Percentiles rank a stretch among this genome's conserved stretches.
Conservation (phyloP, 1,139 yeast species). For the Scheffersomyces titani region DNA sequence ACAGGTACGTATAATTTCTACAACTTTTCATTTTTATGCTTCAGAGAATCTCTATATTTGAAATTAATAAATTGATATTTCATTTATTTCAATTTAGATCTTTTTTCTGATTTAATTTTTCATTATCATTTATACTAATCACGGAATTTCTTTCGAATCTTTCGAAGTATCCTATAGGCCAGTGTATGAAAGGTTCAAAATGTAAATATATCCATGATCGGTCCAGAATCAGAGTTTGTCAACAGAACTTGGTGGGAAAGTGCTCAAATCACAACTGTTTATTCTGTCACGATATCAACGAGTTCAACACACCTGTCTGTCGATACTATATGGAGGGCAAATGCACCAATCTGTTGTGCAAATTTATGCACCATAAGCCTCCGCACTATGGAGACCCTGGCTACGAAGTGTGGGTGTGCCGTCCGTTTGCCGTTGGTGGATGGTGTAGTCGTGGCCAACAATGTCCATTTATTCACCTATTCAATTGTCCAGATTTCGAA, state of each 20-base stretch:
- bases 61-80: constrained; percentile 1
- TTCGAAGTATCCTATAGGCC: constrained; percentile 34
- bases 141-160: constrained; percentile 18
- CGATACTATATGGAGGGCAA: constrained; percentile 48
- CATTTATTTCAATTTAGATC: constrained; percentile 1
- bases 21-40: not conserved
- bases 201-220: constrained; percentile 62
- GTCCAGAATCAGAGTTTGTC: constrained; percentile 56
- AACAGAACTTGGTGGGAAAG: constrained; percentile 42
- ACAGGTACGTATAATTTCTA: constrained; percentile 36
- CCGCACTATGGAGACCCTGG: constrained; percentile 38
- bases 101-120: not conserved
- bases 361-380: constrained; percentile 47
- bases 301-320: constrained; percentile 70
- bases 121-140: constrained; percentile 15
- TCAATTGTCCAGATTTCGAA: constrained; percentile 72
- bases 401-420: constrained; percentile 53
- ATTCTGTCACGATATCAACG: constrained; percentile 57
- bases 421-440: constrained; percentile 69
- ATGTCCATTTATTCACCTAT: constrained; percentile 60
- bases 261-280: constrained; percentile 56
- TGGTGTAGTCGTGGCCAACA: constrained; percentile 62
- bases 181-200: constrained; percentile 51
- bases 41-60: not conserved
- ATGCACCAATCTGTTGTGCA: constrained; percentile 60